phyloP scores from a whole-genome alignment of 164 flowering plant genomes.

The Nelumbo lutea region DNA sequence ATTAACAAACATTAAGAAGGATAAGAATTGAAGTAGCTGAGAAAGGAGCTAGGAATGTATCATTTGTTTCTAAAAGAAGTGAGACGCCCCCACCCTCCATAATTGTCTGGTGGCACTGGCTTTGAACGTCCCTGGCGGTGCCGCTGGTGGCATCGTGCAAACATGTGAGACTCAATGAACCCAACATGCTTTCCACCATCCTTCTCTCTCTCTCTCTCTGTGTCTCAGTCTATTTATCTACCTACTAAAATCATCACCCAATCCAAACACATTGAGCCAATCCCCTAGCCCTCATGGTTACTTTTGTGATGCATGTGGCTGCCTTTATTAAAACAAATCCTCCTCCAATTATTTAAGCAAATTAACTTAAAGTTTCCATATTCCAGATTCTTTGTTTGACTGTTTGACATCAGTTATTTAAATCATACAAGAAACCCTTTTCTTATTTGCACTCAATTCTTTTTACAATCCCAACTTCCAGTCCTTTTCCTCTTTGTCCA shows the following conservation, averaged over 20 bases:
- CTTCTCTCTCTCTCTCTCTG: slow-evolving; percentile 18
- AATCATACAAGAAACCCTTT: not conserved
- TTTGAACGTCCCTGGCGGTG: slow-evolving; percentile 22
- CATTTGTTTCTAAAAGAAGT: not conserved
- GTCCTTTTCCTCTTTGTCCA: not conserved
- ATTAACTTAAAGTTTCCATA: not conserved
- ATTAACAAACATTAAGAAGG: no score
- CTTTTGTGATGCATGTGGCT: slow-evolving; percentile 24
- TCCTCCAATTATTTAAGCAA: not conserved
- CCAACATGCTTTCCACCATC: slow-evolving; percentile 39
- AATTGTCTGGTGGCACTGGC: slow-evolving; percentile 39
- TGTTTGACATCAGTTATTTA: not conserved
- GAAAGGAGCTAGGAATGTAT: not conserved
- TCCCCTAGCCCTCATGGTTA: slow-evolving; percentile 27
- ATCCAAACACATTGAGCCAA: slow-evolving; percentile 21
- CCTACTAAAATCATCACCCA: slow-evolving; percentile 17
- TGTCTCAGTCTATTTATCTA: slow-evolving; percentile 10
- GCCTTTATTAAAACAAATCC: slow-evolving; percentile 1
- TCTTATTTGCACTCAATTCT: not conserved
- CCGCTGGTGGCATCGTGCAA: slow-evolving; percentile 50
- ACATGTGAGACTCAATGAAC: slow-evolving; percentile 56
- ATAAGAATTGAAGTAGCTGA: not conserved
- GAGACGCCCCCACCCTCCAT: slow-evolving; percentile 41
- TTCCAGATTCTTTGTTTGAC: not conserved
- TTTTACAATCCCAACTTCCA: no score